phyloP scores from a whole-genome alignment of 371 early-diverging fungal genomes.

The Conidiobolus incongruus region DNA sequence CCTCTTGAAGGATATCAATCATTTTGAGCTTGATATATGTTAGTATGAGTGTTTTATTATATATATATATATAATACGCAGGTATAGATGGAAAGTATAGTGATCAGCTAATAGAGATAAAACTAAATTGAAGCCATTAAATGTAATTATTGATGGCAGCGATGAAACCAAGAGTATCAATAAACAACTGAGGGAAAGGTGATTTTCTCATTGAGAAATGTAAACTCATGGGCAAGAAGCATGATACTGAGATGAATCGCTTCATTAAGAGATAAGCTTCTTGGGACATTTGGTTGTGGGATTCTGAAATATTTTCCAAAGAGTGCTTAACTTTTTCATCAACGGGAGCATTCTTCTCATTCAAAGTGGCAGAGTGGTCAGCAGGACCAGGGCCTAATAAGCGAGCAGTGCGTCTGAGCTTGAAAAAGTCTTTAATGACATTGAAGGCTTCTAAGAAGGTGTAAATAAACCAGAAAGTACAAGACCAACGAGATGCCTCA shows the following conservation, averaged over 20 bases:
- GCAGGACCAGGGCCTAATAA: too few relatives aligned
- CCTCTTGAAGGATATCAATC: too few relatives aligned
- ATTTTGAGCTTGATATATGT: too few relatives aligned
- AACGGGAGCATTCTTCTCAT: too few relatives aligned
- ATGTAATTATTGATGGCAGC: conserved; percentile 1
- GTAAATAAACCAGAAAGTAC: conserved; percentile 1
- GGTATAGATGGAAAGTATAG: too few relatives aligned
- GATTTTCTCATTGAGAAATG: neutral
- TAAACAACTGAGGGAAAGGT: neutral
- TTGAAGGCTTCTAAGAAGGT: neutral
- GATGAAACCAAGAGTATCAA: conserved; percentile 1
- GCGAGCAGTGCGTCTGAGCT: too few relatives aligned
- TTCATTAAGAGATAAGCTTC: neutral
- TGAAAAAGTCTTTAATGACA: neutral
- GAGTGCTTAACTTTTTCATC: too few relatives aligned
- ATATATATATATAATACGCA: too few relatives aligned
- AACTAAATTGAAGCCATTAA: neutral
- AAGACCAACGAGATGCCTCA: neutral
- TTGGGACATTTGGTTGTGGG: neutral
- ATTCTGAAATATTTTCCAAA: neutral
- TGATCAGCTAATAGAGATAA: too few relatives aligned
- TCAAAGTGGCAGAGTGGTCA: too few relatives aligned
- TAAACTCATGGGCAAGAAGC: neutral
- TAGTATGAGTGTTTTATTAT: too few relatives aligned
- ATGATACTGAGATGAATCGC: neutral